Conservation (phyloP, 2,329 filamentous ascomycete species). For the Trichoderma sp. region DNA sequence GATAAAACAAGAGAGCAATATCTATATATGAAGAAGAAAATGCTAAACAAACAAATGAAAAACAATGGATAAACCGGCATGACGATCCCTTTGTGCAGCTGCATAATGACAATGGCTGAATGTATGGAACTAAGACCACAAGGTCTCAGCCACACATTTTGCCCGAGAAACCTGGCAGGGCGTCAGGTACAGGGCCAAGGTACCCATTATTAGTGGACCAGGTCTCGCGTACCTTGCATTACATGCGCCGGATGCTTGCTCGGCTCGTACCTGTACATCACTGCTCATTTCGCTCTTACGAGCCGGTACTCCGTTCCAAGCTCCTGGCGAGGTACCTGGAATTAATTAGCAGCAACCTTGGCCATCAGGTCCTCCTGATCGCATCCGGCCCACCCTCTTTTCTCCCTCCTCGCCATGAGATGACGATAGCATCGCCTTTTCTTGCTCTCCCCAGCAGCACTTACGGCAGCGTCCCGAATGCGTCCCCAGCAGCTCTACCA, state of each 20-base stretch:
- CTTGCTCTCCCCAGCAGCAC: constrained; percentile 15
- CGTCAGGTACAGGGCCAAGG: not conserved
- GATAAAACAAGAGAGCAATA: constrained; percentile 13
- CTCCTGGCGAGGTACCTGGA: constrained; percentile 9
- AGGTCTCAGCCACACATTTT: not conserved
- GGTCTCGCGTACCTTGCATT: constrained; percentile 26
- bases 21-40: constrained; percentile 1
- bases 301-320: constrained; percentile 1
- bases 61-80: not conserved
- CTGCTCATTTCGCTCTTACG: not conserved
- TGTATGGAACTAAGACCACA: not conserved
- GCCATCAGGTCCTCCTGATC: constrained; percentile 16
- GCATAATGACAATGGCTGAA: not conserved
- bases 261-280: constrained; percentile 16
- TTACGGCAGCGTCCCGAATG: constrained; percentile 31
- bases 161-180: not conserved
- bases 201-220: constrained; percentile 9
- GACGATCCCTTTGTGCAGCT: not conserved
- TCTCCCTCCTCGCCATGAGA: not conserved
- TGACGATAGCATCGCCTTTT: constrained; percentile 18
- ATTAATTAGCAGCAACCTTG: constrained; percentile 3
- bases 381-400: not conserved
- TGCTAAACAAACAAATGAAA: not conserved
- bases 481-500: constrained; percentile 30
- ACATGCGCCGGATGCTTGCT: not conserved